Conservation (phyloP, 192 early-diverging fungal species). For the Pilobolus umbonatus region DNA sequence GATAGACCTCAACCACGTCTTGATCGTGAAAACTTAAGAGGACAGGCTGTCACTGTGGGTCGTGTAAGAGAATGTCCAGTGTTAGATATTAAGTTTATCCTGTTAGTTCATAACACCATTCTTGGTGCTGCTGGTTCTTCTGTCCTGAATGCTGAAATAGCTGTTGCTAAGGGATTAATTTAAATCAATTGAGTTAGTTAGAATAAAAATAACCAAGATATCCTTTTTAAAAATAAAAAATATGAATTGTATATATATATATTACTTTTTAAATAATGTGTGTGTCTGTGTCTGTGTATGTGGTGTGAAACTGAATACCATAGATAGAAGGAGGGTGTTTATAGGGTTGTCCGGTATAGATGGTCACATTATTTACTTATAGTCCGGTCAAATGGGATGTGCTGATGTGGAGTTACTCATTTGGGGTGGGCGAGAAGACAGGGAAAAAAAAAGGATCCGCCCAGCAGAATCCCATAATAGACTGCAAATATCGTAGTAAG, state of each 20-base stretch:
- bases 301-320: background rate
- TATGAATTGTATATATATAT: background rate
- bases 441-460: background rate
- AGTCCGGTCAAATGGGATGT: background rate
- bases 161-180: conserved; percentile 72
- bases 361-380: background rate
- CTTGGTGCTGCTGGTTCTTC: conserved; percentile 93
- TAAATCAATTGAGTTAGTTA: conserved; percentile 10
- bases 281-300: background rate
- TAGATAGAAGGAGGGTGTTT: background rate
- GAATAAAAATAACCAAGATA: background rate
- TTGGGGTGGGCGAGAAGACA: background rate
- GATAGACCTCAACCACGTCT: conserved; percentile 95
- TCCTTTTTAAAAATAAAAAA: background rate
- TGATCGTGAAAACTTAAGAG: conserved; percentile 78
- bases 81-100: conserved; percentile 87
- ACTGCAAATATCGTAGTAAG: too few species aligned
- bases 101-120: conserved; percentile 94
- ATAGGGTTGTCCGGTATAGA: background rate
- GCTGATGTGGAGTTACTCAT: background rate
- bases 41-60: conserved; percentile 91
- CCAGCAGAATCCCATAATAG: too few species aligned
- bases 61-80: conserved; percentile 80
- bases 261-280: background rate
- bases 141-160: conserved; percentile 93